Evolutionary conservation across 805 yeast species (phyloP), one percentile per base, ranked within the genome.

Genomic region (Pichia nakasei): DNA sequence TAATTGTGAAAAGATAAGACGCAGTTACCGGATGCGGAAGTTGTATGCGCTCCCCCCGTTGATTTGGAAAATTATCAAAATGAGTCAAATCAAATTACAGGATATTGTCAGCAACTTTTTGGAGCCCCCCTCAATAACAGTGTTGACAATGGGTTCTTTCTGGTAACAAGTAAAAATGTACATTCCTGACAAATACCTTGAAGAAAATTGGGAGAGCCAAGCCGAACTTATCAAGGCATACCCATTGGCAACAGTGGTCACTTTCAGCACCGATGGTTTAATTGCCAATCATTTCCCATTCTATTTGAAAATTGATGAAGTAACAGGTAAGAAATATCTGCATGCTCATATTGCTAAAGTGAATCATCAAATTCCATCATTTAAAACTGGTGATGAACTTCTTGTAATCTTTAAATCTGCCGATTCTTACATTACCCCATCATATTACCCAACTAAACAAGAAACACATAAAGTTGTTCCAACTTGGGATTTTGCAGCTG

Each of bases 401-500:
- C 59, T 74, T 48, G 68, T 78, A 12, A 66, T 77, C 4, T 80
- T 80, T 64, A 75, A 71, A 55, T 66, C 76, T 7, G 61, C 55
- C 4, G 67, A 75, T 52, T 60, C 76, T 1, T 80, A 80, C 54
- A 70, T 80, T 20, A 59, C 78, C 21, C 84, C 86, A 2, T 57
- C 69, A 15, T 80, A 78, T 70, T 80, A 80, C 53, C 73, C 76
- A 8, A 65, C 69, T 19, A 79, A 80, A 60, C 60, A 68, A 38
- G 67, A 66, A 39, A 74, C 80, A 27, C 80, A 76, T 48, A 79
- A 77, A 54, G 69, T 67, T 35, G 85, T 79, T n/a, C 84, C 85
- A 17, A 80, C 85, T 1, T 80, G 85, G 85, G 80, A 76, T 56
- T 79, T 72, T 59, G 76, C 74, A 2, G 60, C 74, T 4, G 78